Evolutionary conservation across 495 filamentous ascomycete species (phyloP).

Genomic region (Hypoxylon rickii): DNA sequence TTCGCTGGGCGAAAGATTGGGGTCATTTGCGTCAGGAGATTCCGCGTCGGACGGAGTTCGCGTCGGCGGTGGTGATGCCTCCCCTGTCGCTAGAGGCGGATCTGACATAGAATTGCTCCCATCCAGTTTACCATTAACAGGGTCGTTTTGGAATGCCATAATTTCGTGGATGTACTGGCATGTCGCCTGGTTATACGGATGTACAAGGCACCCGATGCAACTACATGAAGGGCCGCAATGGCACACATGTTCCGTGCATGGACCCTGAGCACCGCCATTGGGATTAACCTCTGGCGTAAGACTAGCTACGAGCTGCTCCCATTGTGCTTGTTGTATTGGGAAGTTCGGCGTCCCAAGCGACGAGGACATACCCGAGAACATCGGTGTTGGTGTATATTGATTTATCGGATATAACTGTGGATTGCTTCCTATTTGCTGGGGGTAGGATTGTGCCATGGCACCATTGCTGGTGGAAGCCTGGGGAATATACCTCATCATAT

Average conservation of each 20-base stretch:
- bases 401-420: conserved; percentile 21
- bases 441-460: conserved; percentile 10
- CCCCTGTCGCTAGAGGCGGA: conserved; percentile 16
- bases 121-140: conserved; percentile 14
- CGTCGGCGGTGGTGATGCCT: conserved; percentile 31
- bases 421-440: conserved; percentile 1
- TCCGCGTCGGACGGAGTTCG: conserved; percentile 47
- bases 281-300: conserved; percentile 15
- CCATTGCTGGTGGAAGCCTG: conserved; percentile 8
- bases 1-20: conserved; percentile 46
- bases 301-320: conserved; percentile 40
- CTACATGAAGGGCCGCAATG: conserved; percentile 68
- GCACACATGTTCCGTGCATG: conserved; percentile 56
- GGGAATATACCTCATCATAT: conserved; percentile 15
- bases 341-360: conserved; percentile 47
- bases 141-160: conserved; percentile 23
- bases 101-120: conserved; percentile 6
- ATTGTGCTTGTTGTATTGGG: conserved; percentile 48
- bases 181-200: conserved; percentile 77
- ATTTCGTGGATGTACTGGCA: conserved; percentile 60
- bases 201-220: conserved; percentile 69
- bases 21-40: conserved; percentile 49
- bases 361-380: conserved; percentile 41
- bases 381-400: conserved; percentile 17
- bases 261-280: conserved; percentile 1